A percentile compares a stretch with the other conserved stretches of the same genome.
Evolutionary conservation across 192 early-diverging fungal species (phyloP).

Genomic region (Gonapodya sp.): DNA sequence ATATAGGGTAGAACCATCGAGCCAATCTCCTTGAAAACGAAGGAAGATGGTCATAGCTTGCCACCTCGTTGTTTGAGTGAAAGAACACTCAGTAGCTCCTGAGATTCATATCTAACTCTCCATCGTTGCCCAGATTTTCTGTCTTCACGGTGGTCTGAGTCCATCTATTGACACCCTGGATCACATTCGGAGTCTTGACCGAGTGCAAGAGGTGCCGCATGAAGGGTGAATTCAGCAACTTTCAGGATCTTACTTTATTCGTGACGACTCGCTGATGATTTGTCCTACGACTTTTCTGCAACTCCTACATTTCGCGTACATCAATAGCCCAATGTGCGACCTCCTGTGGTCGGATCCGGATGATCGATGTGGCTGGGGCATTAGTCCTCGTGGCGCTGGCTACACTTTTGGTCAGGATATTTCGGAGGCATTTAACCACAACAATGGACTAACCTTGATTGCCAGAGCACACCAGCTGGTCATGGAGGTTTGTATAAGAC

Average conservation of each 20-base stretch:
- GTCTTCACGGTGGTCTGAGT: constrained; percentile 95
- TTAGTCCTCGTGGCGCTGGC: constrained; percentile 75
- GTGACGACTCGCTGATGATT: background rate
- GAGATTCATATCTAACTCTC: background rate
- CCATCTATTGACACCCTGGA: constrained; percentile 94
- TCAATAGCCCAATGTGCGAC: constrained; percentile 62
- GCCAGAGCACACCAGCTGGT: constrained; percentile 90
- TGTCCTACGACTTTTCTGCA: background rate
- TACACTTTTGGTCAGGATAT: constrained; percentile 88
- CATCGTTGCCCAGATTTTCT: constrained; percentile 72
- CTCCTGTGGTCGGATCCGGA: constrained; percentile 83
- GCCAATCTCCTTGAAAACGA: too few relatives aligned
- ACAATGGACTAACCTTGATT: constrained; percentile 94
- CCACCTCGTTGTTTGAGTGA: too few relatives aligned
- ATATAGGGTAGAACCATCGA: too few relatives aligned
- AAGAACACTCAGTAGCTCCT: background rate
- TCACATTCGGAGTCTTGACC: constrained; percentile 89
- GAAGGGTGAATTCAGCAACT: constrained; percentile 36
- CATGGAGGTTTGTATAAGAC: constrained; percentile 53
- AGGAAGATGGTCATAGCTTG: too few relatives aligned
- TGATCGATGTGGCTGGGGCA: constrained; percentile 79
- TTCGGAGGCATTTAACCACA: constrained; percentile 79
- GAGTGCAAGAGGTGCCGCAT: constrained; percentile 85
- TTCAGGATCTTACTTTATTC: too few relatives aligned
- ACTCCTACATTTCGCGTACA: background rate